phyloP scores from a whole-genome alignment of 345 rosid genomes.

The Bruguiera parviflora region DNA sequence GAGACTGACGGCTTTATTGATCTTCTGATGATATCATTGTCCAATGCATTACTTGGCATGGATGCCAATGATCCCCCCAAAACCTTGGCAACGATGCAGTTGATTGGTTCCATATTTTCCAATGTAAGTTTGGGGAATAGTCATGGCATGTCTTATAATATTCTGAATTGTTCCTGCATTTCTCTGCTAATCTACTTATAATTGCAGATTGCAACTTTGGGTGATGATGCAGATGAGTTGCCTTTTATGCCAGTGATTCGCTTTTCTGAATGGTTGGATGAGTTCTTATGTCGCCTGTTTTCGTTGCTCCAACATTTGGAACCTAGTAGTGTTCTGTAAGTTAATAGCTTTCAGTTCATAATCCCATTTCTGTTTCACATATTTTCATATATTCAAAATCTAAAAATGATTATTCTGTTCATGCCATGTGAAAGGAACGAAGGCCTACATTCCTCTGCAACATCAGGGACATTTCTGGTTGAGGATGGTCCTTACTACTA shows the following conservation, averaged over 20 bases:
- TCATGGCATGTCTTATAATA: neutral
- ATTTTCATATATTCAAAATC: neutral
- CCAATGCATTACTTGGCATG: slow-evolving; percentile 96
- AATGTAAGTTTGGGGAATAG: slow-evolving; percentile 56
- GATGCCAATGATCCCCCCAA: slow-evolving; percentile 99
- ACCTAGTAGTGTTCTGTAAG: slow-evolving; percentile 89
- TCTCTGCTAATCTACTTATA: slow-evolving; percentile 11
- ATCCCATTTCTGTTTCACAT: neutral
- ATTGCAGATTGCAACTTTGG: slow-evolving; percentile 73
- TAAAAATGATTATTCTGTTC: neutral
- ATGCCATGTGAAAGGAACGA: slow-evolving; percentile 64
- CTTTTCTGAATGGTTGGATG: slow-evolving; percentile 97
- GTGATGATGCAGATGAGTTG: slow-evolving; percentile 54
- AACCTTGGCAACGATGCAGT: slow-evolving; percentile 93
- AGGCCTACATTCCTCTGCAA: slow-evolving; percentile 83
- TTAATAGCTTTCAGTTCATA: slow-evolving; percentile 10
- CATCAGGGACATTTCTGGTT: slow-evolving; percentile 93
- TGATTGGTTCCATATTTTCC: slow-evolving; percentile 96
- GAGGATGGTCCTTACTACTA: slow-evolving; percentile 97
- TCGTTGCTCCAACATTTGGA: slow-evolving; percentile 90
- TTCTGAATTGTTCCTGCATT: neutral
- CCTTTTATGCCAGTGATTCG: slow-evolving; percentile 72
- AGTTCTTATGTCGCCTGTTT: slow-evolving; percentile 83
- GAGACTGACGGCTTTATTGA: slow-evolving; percentile 39
- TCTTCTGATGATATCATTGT: slow-evolving; percentile 75